phyloP scores from a whole-genome alignment of 2,329 filamentous ascomycete genomes.

The Didymella sp. region DNA sequence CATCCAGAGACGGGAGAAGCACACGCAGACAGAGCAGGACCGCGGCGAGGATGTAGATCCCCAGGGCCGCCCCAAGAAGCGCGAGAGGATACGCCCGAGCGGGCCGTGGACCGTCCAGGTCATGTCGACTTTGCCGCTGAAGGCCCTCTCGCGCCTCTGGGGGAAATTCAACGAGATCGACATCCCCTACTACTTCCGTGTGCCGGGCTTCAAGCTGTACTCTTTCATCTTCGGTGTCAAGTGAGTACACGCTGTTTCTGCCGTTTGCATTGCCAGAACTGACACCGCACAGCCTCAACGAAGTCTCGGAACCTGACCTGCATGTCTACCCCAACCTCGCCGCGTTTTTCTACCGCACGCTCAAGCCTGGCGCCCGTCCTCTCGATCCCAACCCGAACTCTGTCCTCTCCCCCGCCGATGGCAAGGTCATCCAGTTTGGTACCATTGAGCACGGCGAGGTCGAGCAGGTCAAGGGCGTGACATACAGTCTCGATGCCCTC shows the following conservation, averaged over 20 bases:
- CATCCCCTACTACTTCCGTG: constrained; percentile 84
- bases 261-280: constrained; percentile 49
- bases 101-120: constrained; percentile 93
- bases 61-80: constrained; percentile 57
- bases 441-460: constrained; percentile 92
- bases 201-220: constrained; percentile 91
- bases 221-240: constrained; percentile 90
- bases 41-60: constrained; percentile 55
- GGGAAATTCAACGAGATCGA: constrained; percentile 88
- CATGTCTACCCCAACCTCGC: constrained; percentile 91
- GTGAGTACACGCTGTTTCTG: constrained; percentile 39
- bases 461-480: constrained; percentile 98
- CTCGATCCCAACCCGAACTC: constrained; percentile 82
- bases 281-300: constrained; percentile 67
- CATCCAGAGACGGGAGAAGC: constrained; percentile 63
- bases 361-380: constrained; percentile 87
- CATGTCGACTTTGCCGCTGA: constrained; percentile 91
- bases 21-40: constrained; percentile 49
- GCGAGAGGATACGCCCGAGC: constrained; percentile 74
- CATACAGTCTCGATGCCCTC: constrained; percentile 92
- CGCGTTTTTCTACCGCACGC: constrained; percentile 93
- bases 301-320: constrained; percentile 87
- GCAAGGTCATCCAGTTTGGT: constrained; percentile 88
- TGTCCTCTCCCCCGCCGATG: constrained; percentile 87
- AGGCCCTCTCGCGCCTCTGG: constrained; percentile 88